Base-by-base conservation (phyloP, 78 protist species). In the Dictyostelium capitatum region DNA sequence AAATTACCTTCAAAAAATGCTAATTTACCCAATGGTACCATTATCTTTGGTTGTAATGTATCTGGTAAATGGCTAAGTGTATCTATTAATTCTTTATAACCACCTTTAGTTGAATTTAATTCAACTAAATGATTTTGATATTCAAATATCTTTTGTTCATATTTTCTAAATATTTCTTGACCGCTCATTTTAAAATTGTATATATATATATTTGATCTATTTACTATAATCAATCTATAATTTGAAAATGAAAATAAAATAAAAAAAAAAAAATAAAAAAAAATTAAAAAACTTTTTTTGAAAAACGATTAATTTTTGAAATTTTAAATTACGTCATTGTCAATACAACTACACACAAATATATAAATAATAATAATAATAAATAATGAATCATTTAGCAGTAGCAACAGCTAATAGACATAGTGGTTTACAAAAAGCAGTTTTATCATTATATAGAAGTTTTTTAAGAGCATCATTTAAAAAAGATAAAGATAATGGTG, bases 361-460 rank as follows among this genome's bases (percentile, higher is more conserved):
- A 17, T 5, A 6, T 14, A 69, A 4, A 69, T 32, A 69, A 9
- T 12, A 37, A 37, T 37, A 37, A 15, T 32, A 41, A 37, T 25
- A 19, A 46, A 73, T 43, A 46, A 47, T 73, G 75, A 25, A 62
- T 62, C 43, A 37, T 37, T 37, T 14, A 51, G 56, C 56, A 51
- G 32, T 56, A 11, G 56, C 41, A n/a, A 37, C 41, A 53, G 51
- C 77, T 59, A n/a, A 53, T 20, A 87, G 81, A 77, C 51, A 77
- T 28, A 87, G 93, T 64, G 93, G 93, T 8, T 10, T 87, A n/a
- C 93, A 87, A 80, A 87, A 77, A 87, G 83, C 62, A 48, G 79
- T 87, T 0, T 51, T 87, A 47, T 87, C 93, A 15, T 50, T 87
- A 10, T 87, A 87, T 77, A 56, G 93, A 51, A 77, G 69, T 17